Percentiles rank a stretch among this genome's conserved stretches.
phyloP scores from a whole-genome alignment of 2,329 filamentous ascomycete species.

The Fusarium sp. region DNA sequence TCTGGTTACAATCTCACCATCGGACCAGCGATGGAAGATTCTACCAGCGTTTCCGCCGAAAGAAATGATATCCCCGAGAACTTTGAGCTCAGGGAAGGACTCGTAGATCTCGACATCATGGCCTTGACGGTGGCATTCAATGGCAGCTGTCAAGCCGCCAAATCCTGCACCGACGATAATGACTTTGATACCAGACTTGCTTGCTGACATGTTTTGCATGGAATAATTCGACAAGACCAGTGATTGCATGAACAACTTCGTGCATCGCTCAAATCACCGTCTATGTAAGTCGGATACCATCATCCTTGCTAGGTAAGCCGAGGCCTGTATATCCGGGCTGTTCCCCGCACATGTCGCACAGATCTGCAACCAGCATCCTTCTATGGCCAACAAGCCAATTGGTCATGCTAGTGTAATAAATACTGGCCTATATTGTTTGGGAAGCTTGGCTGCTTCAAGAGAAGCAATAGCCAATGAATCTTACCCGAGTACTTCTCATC shows the following conservation, averaged over 20 bases:
- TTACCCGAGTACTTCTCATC: too few relatives aligned
- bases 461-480: not conserved
- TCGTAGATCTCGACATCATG: conserved; percentile 34
- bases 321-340: conserved; percentile 1
- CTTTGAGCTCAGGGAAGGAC: conserved; percentile 60
- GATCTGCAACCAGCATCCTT: conserved; percentile 7
- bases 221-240: rapidly evolving
- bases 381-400: not conserved
- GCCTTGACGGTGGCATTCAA: conserved; percentile 33
- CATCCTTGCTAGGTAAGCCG: conserved; percentile 1
- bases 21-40: conserved; percentile 71
- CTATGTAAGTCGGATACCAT: not conserved
- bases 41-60: conserved; percentile 39
- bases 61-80: conserved; percentile 58
- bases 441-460: rapidly evolving
- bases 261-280: not conserved
- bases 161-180: conserved; percentile 40
- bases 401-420: not conserved
- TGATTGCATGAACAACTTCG: not conserved
- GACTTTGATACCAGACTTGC: conserved; percentile 33
- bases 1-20: conserved; percentile 56
- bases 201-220: conserved; percentile 12
- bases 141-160: conserved; percentile 35
- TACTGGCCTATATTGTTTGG: too few relatives aligned
- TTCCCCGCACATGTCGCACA: conserved; percentile 10